A percentile compares a stretch with the other conserved stretches of the same genome.
These are phyloP conservation scores for Mucor racemosus DNA, from an alignment of 371 early-diverging fungal species.

Conservation along the genomic window DNA sequence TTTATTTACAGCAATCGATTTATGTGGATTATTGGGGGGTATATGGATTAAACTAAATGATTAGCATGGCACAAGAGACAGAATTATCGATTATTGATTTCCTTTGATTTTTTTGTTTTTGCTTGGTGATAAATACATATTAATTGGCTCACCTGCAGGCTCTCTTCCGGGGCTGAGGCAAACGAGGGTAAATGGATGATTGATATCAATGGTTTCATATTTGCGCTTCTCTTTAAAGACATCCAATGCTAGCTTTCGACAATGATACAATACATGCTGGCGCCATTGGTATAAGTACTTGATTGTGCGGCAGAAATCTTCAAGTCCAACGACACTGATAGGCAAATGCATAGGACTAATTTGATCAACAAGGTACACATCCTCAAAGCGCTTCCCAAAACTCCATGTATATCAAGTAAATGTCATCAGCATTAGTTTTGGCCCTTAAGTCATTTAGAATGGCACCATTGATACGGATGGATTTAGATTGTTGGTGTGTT, in stretches of 20 bases:
- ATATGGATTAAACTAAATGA: constrained; percentile 20
- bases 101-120: constrained; percentile 17
- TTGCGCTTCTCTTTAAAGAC: constrained; percentile 27
- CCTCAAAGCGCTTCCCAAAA: constrained; percentile 11
- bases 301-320: constrained; percentile 20
- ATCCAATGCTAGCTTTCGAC: constrained; percentile 22
- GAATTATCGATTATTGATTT: constrained; percentile 12
- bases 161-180: constrained; percentile 26
- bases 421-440: constrained; percentile 23
- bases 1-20: no score
- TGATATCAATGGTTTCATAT: constrained; percentile 21
- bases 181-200: constrained; percentile 20
- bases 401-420: constrained; percentile 27
- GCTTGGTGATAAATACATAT: constrained; percentile 16
- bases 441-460: constrained; percentile 19
- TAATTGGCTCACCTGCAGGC: constrained; percentile 13
- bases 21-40: constrained; percentile 16
- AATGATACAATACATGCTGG: constrained; percentile 20
- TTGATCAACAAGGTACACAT: no score
- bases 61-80: constrained; percentile 19
- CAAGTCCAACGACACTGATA: constrained; percentile 7
- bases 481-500: constrained; percentile 25
- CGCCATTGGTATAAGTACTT: constrained; percentile 25
- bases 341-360: no score
- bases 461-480: constrained; percentile 26